These are phyloP conservation scores for Tulasnella sp. DNA, from an alignment of 768 basidiomycete species.

Conservation along the genomic window DNA sequence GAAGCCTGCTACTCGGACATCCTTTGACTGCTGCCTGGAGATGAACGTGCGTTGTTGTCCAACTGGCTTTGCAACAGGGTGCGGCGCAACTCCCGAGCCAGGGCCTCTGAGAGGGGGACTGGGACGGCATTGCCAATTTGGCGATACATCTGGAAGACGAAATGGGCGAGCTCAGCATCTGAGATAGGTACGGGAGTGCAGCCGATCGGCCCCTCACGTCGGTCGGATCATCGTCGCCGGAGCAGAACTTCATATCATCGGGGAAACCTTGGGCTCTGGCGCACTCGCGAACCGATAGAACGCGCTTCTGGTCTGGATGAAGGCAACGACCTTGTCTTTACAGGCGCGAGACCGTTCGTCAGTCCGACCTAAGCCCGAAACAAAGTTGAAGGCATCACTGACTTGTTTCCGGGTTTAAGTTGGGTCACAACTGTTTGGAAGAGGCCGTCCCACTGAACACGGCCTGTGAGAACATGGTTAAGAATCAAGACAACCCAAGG, in stretches of 20 bases:
- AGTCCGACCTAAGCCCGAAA: background rate
- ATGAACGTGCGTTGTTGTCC: background rate
- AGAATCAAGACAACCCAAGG: background rate
- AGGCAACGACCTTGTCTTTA: constrained; percentile 38
- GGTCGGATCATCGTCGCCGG: constrained; percentile 34
- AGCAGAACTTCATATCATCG: constrained; percentile 57
- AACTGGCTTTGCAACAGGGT: background rate
- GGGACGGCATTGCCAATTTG: constrained; percentile 81
- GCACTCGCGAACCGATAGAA: constrained; percentile 56
- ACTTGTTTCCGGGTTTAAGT: constrained; percentile 16
- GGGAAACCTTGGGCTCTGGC: constrained; percentile 76
- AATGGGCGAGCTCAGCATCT: background rate
- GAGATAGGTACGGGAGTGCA: constrained; percentile 10
- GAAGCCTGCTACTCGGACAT: background rate
- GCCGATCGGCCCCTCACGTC: constrained; percentile 42
- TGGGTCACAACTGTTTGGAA: constrained; percentile 19
- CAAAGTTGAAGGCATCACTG: background rate
- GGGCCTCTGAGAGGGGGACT: constrained; percentile 55
- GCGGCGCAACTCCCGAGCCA: constrained; percentile 35
- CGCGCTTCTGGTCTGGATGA: constrained; percentile 63
- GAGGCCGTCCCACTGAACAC: constrained; percentile 7
- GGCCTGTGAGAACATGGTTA: background rate
- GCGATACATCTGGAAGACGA: constrained; percentile 49
- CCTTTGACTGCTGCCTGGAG: background rate
- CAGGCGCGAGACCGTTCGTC: constrained; percentile 15